A percentile compares a stretch with the other conserved stretches of the same genome.
phyloP scores from a whole-genome alignment of 108 stramenopile genomes.

The Cyclotella baltica region DNA sequence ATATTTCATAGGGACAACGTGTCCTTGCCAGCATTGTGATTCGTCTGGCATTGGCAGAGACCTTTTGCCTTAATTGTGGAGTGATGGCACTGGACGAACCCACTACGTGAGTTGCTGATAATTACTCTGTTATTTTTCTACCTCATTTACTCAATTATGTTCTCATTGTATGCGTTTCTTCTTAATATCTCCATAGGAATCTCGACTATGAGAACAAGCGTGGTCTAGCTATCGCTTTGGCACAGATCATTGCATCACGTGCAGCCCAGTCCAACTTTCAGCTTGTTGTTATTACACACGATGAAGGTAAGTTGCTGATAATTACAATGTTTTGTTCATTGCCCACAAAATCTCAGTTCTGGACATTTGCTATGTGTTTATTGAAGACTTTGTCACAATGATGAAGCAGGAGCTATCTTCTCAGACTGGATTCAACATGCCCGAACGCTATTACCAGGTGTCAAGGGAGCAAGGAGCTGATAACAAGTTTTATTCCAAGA shows the following conservation, averaged over 20 bases:
- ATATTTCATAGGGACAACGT: conserved; percentile 74
- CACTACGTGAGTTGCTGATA: conserved; percentile 61
- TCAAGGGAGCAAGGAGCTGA: conserved; percentile 86
- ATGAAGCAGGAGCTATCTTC: conserved; percentile 90
- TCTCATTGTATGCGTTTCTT: background rate
- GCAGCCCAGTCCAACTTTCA: conserved; percentile 95
- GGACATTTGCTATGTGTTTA: no score
- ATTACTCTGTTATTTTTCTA: background rate
- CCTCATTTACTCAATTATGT: background rate
- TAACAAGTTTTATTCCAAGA: conserved; percentile 86
- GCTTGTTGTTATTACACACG: conserved; percentile 98
- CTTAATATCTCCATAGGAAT: conserved; percentile 55
- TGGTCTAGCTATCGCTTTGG: conserved; percentile 94
- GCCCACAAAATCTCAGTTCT: no score
- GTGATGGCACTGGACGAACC: conserved; percentile 98
- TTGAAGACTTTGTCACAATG: conserved; percentile 96
- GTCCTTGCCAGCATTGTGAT: conserved; percentile 98
- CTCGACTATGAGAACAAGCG: conserved; percentile 94
- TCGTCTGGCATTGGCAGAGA: conserved; percentile 98
- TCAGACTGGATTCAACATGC: conserved; percentile 91
- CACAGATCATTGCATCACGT: conserved; percentile 92
- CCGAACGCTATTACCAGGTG: conserved; percentile 95
- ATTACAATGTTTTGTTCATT: no score
- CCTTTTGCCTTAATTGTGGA: conserved; percentile 97
- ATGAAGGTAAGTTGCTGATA: no score